Base-by-base conservation (phyloP, 2,329 filamentous ascomycete species). In the Samsoniella hepiali region DNA sequence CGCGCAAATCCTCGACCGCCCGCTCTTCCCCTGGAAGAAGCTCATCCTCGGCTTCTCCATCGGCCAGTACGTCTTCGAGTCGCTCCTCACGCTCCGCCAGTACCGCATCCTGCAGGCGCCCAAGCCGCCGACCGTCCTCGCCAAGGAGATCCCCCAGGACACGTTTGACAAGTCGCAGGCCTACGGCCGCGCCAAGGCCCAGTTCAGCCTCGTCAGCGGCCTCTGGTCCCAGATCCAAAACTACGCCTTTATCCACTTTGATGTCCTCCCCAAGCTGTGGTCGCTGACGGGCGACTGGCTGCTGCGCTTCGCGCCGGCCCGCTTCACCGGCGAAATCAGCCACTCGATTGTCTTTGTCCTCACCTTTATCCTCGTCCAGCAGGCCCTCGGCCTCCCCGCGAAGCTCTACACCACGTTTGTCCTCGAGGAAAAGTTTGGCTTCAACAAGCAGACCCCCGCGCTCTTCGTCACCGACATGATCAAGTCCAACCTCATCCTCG, bases 101-200 rank as follows among this genome's bases (percentile, higher is more conserved):
- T 98, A 97, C 76, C 86, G 88, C 69, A 87, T 97, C 63, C 84
- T 98, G 65, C 87, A 94, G 74, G 87, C 87, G 69, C 91, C 85
- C 13, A 90, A 87, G 67, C 87, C 92, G 10, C 95, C 95, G 64
- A 90, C 92, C 77, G 92, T 97, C 56, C 85, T 99, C 63, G 85
- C 91, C 72, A 89, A 91, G 70, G 93, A 98, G 76, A 91, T 99
- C 65, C 88, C 91, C 38, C 87, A 94, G 73, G 87, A 94, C 72
- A 93, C 93, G 64, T 97, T 93, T 75, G 93, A 98, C 78, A 97
- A 97, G 77, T 93, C 90, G 74, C 93, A 97, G 85, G 91, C 90
- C 71, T 99, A 99, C 76, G 93, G 94, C 72, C 91, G 95, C 72
- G 93, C 94, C 73, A 99, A 99, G 81, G 91, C 93, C 68, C 90